Evolutionary conservation across 768 basidiomycete genomes (phyloP), one percentile per base, ranked within the genome.

Genomic region (Leccinum disarticulatum): DNA sequence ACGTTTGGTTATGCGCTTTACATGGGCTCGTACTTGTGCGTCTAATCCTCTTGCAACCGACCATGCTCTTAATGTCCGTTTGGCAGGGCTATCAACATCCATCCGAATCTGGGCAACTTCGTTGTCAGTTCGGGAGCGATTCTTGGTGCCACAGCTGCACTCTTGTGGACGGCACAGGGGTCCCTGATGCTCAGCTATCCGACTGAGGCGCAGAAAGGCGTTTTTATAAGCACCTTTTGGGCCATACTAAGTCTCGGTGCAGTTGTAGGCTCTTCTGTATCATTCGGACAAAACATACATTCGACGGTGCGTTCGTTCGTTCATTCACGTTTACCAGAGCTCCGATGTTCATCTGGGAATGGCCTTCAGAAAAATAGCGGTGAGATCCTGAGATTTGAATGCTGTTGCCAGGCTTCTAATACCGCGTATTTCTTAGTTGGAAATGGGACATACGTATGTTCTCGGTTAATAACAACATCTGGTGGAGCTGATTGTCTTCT

Each of bases 91-190:
- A 75, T 88, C 63, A 90, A 90, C 65, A 87, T 90, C 27, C 87
- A 90, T 65, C 79, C 80, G 17, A 69, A 79, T 43, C 83, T 84
- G 6, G 77, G 80, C 25, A 77, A 71, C 27, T 91, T 91, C 70
- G 83, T 88, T 52, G 83, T 91, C 62, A 82, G 80, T 14, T 81
- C 88, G 6, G 90, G 90, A 8, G 86, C 86, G 47, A 71, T 88
- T 58, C 84, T 91, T 10, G 90, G 91, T 7, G 66, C 91, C 52
- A 87, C 85, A 60, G 90, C 81, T 3, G 81, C 79, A 6, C 73
- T 92, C 47, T 76, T 91, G 6, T 91, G 90, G 90, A 86, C 89
- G 0, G 88, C 89, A 1, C 90, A 91, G 66, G 90, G 88, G 11
- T 83, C 86, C 15, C 74, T 92, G 50, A 91, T 91, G 84, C 71